Conservation (phyloP, 345 rosid species). For the Gossypium turneri region DNA sequence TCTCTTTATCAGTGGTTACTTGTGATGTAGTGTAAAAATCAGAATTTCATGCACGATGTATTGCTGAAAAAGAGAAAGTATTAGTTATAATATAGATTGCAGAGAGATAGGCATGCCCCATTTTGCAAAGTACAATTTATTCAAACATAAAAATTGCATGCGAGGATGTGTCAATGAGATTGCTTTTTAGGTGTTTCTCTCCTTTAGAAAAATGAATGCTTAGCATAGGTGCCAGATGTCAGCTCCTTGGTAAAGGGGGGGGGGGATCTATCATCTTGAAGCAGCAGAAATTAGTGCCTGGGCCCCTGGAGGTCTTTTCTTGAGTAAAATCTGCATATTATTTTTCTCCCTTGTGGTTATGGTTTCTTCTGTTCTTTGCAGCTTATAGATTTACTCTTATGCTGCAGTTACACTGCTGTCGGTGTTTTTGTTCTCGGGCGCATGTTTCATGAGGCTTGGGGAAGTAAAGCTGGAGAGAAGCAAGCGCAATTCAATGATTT, state of each 20-base stretch:
- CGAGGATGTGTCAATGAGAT: neutral
- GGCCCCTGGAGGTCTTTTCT: neutral
- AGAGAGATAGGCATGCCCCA: neutral
- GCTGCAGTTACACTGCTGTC: conserved; percentile 84
- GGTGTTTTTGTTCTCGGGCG: conserved; percentile 96
- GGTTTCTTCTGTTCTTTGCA: neutral
- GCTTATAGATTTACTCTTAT: neutral
- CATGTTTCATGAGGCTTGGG: conserved; percentile 89
- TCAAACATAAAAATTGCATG: neutral
- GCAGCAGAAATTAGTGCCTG: neutral
- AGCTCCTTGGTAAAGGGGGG: neutral
- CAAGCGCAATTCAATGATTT: conserved; percentile 76
- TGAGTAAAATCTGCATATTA: neutral
- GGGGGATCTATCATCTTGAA: neutral
- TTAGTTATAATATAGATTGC: neutral
- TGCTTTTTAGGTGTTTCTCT: neutral
- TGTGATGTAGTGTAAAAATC: neutral
- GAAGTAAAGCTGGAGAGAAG: conserved; percentile 56
- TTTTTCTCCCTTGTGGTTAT: neutral
- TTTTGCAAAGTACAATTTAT: neutral
- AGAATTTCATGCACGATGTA: neutral
- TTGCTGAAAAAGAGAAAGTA: neutral
- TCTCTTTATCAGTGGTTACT: neutral
- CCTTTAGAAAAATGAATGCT: neutral
- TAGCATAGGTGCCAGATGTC: neutral